Conservation (phyloP, 352 stramenopile species). For the Phytophthora multivora region DNA sequence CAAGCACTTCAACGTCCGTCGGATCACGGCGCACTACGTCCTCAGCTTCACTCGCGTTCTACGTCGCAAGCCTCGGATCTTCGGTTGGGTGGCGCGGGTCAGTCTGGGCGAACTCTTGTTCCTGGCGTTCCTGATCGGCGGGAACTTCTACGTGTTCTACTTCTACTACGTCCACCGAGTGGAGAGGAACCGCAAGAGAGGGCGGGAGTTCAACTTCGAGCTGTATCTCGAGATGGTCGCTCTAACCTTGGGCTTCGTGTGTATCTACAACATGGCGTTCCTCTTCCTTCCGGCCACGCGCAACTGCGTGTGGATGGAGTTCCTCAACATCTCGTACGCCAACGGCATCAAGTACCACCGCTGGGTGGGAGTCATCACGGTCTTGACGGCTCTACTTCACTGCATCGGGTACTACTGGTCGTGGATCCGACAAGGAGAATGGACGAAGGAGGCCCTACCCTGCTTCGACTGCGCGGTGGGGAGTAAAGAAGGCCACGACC, state of each 20-base stretch:
- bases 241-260: conserved; percentile 41
- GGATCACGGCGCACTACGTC: conserved; percentile 34
- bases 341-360: conserved; percentile 62
- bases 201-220: conserved; percentile 24
- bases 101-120: conserved; percentile 43
- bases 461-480: conserved; percentile 51
- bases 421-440: conserved; percentile 30
- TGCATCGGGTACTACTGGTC: conserved; percentile 37
- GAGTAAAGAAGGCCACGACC: conserved; percentile 23
- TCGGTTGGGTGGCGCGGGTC: conserved; percentile 46
- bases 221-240: conserved; percentile 37
- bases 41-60: conserved; percentile 39
- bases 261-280: conserved; percentile 57
- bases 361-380: conserved; percentile 44
- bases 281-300: conserved; percentile 48
- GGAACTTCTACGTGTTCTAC: conserved; percentile 43
- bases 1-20: conserved; percentile 42
- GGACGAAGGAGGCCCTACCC: conserved; percentile 31
- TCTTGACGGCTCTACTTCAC: conserved; percentile 44
- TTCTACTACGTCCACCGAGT: conserved; percentile 18
- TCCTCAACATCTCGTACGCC: conserved; percentile 60
- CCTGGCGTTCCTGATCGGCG: conserved; percentile 29
- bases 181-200: background rate
- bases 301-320: conserved; percentile 63
- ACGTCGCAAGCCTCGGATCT: conserved; percentile 44